phyloP scores from a whole-genome alignment of 2,329 filamentous ascomycete genomes.

The Aureobasidium musti region DNA sequence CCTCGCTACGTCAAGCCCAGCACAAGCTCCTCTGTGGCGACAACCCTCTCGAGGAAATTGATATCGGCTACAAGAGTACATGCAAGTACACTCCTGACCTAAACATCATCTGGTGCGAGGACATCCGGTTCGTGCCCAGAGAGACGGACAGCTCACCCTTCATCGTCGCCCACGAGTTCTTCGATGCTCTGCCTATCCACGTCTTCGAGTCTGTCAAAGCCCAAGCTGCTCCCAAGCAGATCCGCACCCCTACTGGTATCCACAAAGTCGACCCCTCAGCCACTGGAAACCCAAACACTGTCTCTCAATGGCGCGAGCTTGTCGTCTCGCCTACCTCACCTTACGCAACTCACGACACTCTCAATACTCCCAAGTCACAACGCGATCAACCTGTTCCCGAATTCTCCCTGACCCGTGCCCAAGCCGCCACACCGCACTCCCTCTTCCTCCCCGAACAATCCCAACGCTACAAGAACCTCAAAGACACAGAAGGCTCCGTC shows the following conservation, averaged over 20 bases:
- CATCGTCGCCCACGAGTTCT: conserved; percentile 97
- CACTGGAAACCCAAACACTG: conserved; percentile 43
- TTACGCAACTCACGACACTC: conserved; percentile 58
- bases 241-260: conserved; percentile 52
- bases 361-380: conserved; percentile 50
- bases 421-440: conserved; percentile 75
- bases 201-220: conserved; percentile 75
- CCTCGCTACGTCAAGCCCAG: conserved; percentile 73
- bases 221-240: conserved; percentile 41
- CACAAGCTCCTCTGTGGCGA: conserved; percentile 79
- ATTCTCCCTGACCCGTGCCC: conserved; percentile 81
- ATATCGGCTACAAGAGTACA: conserved; percentile 70
- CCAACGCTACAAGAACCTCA: conserved; percentile 73
- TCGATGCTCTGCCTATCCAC: conserved; percentile 95
- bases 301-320: conserved; percentile 77
- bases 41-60: conserved; percentile 66
- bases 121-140: conserved; percentile 77
- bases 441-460: conserved; percentile 83
- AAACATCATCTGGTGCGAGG: conserved; percentile 83
- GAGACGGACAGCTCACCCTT: conserved; percentile 72
- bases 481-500: conserved; percentile 65
- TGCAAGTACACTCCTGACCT: conserved; percentile 74
- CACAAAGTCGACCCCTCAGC: conserved; percentile 43
- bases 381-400: conserved; percentile 60
- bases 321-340: conserved; percentile 65